These are phyloP conservation scores for Hericium rajendrae DNA, from an alignment of 768 basidiomycete genomes.

Conservation along the genomic window DNA sequence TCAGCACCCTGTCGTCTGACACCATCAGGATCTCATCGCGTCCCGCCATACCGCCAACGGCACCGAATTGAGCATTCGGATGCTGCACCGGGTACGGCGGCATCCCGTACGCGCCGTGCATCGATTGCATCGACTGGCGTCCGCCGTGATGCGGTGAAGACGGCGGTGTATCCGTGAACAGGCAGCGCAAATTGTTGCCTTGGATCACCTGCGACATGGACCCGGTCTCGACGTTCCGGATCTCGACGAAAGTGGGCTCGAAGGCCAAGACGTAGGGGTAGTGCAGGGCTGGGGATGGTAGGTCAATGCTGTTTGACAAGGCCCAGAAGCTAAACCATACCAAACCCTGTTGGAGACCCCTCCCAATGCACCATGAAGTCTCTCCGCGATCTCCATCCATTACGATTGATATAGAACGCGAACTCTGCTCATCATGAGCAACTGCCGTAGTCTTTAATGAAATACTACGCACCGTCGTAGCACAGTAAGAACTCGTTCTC, in stretches of 20 bases:
- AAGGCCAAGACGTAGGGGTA: conserved; percentile 97
- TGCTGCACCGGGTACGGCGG: conserved; percentile 23
- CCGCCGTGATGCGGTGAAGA: conserved; percentile 54
- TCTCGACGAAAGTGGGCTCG: conserved; percentile 93
- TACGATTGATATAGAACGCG: conserved; percentile 98
- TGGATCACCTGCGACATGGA: conserved; percentile 90
- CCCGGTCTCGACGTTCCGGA: conserved; percentile 91
- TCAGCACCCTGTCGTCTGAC: conserved; percentile 78
- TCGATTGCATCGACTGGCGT: conserved; percentile 4
- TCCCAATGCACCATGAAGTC: conserved; percentile 98
- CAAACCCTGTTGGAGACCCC: conserved; percentile 87
- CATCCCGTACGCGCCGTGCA: conserved; percentile 22
- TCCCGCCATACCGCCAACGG: conserved; percentile 34
- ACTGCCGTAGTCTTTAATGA: neutral
- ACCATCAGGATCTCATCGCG: conserved; percentile 85
- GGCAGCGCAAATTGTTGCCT: conserved; percentile 77
- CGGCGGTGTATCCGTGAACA: conserved; percentile 91
- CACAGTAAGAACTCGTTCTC: conserved; percentile 95
- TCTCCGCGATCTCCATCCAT: conserved; percentile 80
- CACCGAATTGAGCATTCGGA: conserved; percentile 27
- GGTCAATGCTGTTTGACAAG: neutral
- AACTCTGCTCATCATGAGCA: conserved; percentile 55
- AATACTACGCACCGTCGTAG: conserved; percentile 72
- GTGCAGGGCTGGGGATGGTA: conserved; percentile 63
- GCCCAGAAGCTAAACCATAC: conserved; percentile 37